Percentiles rank a stretch among this genome's conserved stretches.
Evolutionary conservation across 305 asterid genomes (phyloP).

Genomic region (Fraxinus velutina): DNA sequence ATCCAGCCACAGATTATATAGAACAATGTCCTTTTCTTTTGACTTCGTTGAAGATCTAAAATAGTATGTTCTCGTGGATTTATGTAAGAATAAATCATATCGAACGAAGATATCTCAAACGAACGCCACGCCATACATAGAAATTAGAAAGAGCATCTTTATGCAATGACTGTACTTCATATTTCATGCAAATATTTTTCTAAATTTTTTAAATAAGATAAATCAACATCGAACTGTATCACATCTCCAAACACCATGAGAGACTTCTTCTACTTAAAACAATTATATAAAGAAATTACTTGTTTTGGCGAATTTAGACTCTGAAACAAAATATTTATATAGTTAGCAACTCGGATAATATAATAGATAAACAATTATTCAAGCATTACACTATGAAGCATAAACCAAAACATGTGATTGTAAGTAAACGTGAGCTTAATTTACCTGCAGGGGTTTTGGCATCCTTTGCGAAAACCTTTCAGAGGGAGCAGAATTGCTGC

Average conservation of each 20-base stretch:
- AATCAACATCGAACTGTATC: background rate
- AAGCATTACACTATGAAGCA: slow-evolving; percentile 11
- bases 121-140: background rate
- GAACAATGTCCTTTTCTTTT: background rate
- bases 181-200: background rate
- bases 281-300: background rate
- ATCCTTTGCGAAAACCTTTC: slow-evolving; percentile 50
- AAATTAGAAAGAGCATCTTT: background rate
- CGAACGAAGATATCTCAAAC: background rate
- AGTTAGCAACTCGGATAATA: background rate
- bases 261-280: background rate
- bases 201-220: background rate
- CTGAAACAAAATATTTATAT: background rate
- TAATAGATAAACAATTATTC: background rate
- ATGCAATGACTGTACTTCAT: background rate
- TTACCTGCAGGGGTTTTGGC: slow-evolving; percentile 60
- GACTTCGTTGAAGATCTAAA: background rate
- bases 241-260: background rate
- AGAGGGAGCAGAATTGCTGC: slow-evolving; percentile 74
- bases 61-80: background rate
- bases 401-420: background rate
- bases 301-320: background rate
- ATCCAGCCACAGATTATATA: slow-evolving; percentile 1
- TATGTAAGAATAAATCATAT: background rate
- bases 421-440: slow-evolving; percentile 10